A percentile compares a stretch with the other conserved stretches of the same genome.
phyloP scores from a whole-genome alignment of 768 basidiomycete genomes.

The Thelephora ganbajun region DNA sequence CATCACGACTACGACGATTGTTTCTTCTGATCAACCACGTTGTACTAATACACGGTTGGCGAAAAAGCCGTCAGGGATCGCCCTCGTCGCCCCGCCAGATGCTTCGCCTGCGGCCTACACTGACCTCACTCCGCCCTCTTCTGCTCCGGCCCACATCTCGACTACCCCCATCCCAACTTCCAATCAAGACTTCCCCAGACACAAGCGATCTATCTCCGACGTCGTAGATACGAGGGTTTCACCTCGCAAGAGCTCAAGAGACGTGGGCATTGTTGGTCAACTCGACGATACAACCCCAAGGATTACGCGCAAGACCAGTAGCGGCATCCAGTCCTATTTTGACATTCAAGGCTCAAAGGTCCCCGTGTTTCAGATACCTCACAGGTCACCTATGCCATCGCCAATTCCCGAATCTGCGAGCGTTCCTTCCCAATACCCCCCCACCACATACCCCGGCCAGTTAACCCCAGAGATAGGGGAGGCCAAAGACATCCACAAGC shows the following conservation, averaged over 20 bases:
- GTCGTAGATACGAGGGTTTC: constrained; percentile 17
- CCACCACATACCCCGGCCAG: no score
- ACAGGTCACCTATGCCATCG: constrained; percentile 17
- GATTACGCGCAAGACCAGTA: background rate
- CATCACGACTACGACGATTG: constrained; percentile 8
- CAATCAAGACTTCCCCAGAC: constrained; percentile 20
- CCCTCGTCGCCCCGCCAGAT: constrained; percentile 64
- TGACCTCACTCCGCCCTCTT: constrained; percentile 36
- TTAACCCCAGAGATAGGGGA: constrained; percentile 50
- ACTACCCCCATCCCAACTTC: constrained; percentile 2
- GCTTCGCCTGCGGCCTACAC: constrained; percentile 39
- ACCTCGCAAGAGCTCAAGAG: constrained; percentile 30
- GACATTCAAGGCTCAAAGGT: constrained; percentile 9
- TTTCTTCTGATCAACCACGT: background rate
- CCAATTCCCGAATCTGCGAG: constrained; percentile 11
- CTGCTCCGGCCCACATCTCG: constrained; percentile 24
- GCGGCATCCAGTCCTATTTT: background rate
- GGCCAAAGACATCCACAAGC: constrained; percentile 40
- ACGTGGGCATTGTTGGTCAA: constrained; percentile 41
- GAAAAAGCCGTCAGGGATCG: constrained; percentile 25
- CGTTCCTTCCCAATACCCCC: constrained; percentile 1
- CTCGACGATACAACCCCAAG: background rate
- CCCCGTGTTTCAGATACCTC: constrained; percentile 24
- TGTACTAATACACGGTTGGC: background rate
- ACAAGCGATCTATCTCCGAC: constrained; percentile 19